phyloP scores from a whole-genome alignment of 2,329 filamentous ascomycete genomes.

The Emericellopsis cladophorae region DNA sequence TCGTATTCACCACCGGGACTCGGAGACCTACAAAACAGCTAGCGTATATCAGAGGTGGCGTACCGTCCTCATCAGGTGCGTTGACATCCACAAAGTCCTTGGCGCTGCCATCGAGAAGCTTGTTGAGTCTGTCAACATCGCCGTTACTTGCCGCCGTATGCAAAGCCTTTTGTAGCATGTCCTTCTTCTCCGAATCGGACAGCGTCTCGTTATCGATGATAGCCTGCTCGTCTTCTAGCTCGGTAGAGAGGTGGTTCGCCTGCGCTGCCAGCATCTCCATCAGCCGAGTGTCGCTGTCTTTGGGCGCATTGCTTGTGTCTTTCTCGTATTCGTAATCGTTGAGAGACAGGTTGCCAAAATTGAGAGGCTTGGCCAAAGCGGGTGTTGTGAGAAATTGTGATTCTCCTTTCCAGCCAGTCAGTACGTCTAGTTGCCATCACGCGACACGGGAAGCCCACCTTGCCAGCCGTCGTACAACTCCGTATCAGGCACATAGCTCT shows the following conservation, averaged over 20 bases:
- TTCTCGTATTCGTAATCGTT: conserved; percentile 69
- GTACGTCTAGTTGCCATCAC: neutral
- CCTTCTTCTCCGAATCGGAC: conserved; percentile 62
- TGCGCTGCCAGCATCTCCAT: conserved; percentile 96
- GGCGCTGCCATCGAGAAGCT: conserved; percentile 62
- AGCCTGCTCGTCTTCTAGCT: conserved; percentile 67
- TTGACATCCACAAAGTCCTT: conserved; percentile 74
- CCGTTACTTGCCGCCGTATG: conserved; percentile 97
- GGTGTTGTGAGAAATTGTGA: conserved; percentile 89
- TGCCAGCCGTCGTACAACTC: conserved; percentile 99
- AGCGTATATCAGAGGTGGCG: conserved; percentile 91
- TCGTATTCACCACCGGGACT: neutral
- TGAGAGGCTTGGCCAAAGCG: conserved; percentile 69
- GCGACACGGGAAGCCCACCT: conserved; percentile 36
- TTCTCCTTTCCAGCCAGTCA: conserved; percentile 49
- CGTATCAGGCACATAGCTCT: conserved; percentile 60
- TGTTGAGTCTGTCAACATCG: conserved; percentile 68
- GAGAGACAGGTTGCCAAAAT: conserved; percentile 70
- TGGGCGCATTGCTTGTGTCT: conserved; percentile 34
- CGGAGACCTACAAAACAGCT: conserved; percentile 70
- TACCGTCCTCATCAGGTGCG: conserved; percentile 83
- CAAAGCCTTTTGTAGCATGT: conserved; percentile 72
- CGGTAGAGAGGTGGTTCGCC: conserved; percentile 65
- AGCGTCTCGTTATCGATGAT: conserved; percentile 65
- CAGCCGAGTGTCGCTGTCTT: conserved; percentile 73